Percentiles rank a stretch among this genome's conserved stretches.
Conservation (phyloP, 306 rosid species). For the Ceratonia siliqua region DNA sequence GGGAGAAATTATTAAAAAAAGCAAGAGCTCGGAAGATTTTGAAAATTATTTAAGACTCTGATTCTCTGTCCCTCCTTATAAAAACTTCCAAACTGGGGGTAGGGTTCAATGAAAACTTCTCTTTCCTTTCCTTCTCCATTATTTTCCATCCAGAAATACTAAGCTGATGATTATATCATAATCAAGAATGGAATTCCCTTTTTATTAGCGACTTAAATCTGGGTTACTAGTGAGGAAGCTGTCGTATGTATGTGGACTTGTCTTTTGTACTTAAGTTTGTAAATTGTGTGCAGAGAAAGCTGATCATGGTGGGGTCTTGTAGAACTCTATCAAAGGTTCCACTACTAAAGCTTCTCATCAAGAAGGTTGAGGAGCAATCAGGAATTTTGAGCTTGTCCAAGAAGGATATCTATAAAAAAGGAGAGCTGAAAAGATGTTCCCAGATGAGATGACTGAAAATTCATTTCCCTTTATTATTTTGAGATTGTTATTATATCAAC, state of each 20-base stretch:
- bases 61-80: too few species aligned
- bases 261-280: not conserved
- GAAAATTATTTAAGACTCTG: too few species aligned
- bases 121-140: too few species aligned
- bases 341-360: slow-evolving; percentile 77
- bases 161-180: too few species aligned
- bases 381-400: slow-evolving; percentile 62
- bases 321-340: slow-evolving; percentile 76
- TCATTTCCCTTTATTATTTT: slow-evolving; percentile 8
- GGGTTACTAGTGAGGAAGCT: not conserved
- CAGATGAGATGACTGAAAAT: slow-evolving; percentile 42
- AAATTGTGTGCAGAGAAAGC: slow-evolving; percentile 66
- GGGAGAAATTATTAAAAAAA: too few species aligned
- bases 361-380: slow-evolving; percentile 81
- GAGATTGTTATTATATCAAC: not conserved
- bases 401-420: slow-evolving; percentile 49
- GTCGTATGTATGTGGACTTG: not conserved
- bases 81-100: too few species aligned
- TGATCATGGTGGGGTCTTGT: slow-evolving; percentile 89
- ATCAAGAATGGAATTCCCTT: too few species aligned
- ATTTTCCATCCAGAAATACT: too few species aligned
- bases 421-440: slow-evolving; percentile 60
- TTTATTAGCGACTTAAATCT: not conserved
- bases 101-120: too few species aligned
- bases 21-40: too few species aligned